phyloP scores from a whole-genome alignment of 257 asterid species.

The Capsicum chinense region DNA sequence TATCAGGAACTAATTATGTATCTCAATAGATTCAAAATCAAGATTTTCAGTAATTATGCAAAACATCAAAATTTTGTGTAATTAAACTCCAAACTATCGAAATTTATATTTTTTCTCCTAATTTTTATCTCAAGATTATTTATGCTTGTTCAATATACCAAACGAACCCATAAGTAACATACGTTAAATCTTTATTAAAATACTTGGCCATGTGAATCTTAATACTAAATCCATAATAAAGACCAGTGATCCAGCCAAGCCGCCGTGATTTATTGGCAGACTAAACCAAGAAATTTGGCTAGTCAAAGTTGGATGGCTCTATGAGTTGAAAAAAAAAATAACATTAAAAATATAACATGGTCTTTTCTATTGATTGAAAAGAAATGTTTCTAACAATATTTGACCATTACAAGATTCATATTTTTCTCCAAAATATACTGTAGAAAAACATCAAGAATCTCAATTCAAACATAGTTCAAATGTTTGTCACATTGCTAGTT shows the following conservation, averaged over 20 bases:
- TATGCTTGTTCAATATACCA: too few relatives aligned
- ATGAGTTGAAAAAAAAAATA: not conserved
- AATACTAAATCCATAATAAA: too few relatives aligned
- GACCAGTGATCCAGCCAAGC: not conserved
- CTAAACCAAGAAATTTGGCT: not conserved
- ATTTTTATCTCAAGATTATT: too few relatives aligned
- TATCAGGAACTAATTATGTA: too few relatives aligned
- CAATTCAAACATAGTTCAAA: not conserved
- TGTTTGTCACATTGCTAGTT: not conserved
- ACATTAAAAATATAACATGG: not conserved
- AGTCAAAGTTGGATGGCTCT: conserved; percentile 18
- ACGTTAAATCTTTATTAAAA: too few relatives aligned
- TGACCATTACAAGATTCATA: not conserved
- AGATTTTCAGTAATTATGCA: too few relatives aligned
- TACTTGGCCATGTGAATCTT: too few relatives aligned
- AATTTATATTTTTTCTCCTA: too few relatives aligned
- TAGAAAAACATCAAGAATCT: not conserved
- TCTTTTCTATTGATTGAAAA: not conserved
- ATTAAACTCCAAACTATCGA: too few relatives aligned
- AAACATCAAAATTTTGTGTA: too few relatives aligned
- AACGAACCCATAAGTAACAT: not conserved
- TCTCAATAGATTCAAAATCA: too few relatives aligned
- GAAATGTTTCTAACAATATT: conserved; percentile 18
- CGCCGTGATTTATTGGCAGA: conserved; percentile 1
- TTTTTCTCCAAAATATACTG: not conserved